Base-by-base conservation (phyloP, 148 eudicot species). In the Rhododendron griersonianum region DNA sequence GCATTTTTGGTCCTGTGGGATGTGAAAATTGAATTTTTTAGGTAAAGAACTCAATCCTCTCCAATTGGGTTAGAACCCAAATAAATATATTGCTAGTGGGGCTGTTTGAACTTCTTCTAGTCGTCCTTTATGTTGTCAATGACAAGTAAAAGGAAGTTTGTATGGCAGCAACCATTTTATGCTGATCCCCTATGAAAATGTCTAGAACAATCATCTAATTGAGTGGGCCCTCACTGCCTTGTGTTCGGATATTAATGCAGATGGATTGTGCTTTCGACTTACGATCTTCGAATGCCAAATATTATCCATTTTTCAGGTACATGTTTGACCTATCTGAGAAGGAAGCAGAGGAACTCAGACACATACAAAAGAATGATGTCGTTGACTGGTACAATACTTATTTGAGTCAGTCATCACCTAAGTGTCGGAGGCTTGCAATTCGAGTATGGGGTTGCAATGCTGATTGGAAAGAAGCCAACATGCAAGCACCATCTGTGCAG, bases 401-500 rank as follows among this genome's bases (percentile, higher is more conserved):
- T 82, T 86, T 95, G 84, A 88, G 85, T 84, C 89, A 85, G 78
- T 33, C 91, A 45, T 96, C 97, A 61, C 92, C 93, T 11, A 94
- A 91, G 87, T 94, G 98, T 83, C 92, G 98, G 88, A 94, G 95
- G 87, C 94, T 96, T 87, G 92, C 98, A 16, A 82, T 93, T 83
- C 91, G 96, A 35, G 89, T 96, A 41, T 96, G 99, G 99, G 99
- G 99, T 47, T 96, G 98, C 86, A 88, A 95, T 85, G 91, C 97
- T 13, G 93, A 92, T 82, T 85, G 77, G 87, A 92, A 88, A 84
- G 92, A 89, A 45, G 87, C 88, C 63, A 89, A 91, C 33, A 48
- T 85, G 53, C 90, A 87, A 37, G 65, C 55, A 28, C 81, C 78
- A 28, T 80, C 92, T 81, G 85, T 71, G 75, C 90, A 91, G 87